Evolutionary conservation across 352 stramenopile species (phyloP).

Genomic region (Globisporangium yorkense): DNA sequence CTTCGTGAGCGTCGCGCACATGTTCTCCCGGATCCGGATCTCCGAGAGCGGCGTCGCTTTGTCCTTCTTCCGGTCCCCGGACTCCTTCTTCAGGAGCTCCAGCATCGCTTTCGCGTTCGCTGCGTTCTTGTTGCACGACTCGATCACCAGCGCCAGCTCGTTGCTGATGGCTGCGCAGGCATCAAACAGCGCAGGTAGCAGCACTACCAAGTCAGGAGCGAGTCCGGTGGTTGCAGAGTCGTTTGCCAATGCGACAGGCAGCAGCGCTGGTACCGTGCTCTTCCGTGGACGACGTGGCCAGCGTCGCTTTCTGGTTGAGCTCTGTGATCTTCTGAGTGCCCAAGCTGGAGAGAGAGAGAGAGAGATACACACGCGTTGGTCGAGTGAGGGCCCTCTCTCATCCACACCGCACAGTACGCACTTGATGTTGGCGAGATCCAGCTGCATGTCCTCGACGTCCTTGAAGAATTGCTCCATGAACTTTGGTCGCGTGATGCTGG

Average conservation of each 20-base stretch:
- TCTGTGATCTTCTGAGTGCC: conserved; percentile 89
- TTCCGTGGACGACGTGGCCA: conserved; percentile 91
- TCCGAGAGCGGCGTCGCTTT: conserved; percentile 72
- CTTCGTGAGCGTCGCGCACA: conserved; percentile 95
- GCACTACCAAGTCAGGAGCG: not conserved
- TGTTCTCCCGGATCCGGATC: conserved; percentile 93
- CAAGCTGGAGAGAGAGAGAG: conserved; percentile 26
- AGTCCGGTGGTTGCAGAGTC: not conserved
- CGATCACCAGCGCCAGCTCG: conserved; percentile 90
- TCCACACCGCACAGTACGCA: conserved; percentile 11
- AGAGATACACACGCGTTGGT: not conserved
- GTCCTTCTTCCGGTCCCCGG: conserved; percentile 90
- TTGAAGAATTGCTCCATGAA: conserved; percentile 96
- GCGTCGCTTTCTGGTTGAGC: conserved; percentile 91
- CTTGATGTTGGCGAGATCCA: conserved; percentile 88
- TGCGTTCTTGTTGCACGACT: conserved; percentile 90
- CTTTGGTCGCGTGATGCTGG: conserved; percentile 58
- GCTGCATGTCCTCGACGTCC: conserved; percentile 94
- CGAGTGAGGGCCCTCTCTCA: not conserved
- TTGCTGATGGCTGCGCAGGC: conserved; percentile 66
- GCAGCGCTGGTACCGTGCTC: conserved; percentile 55
- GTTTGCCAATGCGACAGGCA: not conserved
- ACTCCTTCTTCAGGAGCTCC: conserved; percentile 94
- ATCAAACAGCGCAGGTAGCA: not conserved
- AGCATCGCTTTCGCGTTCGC: conserved; percentile 86